phyloP scores from a whole-genome alignment of 495 filamentous ascomycete species.

The Lichina pygmaea region DNA sequence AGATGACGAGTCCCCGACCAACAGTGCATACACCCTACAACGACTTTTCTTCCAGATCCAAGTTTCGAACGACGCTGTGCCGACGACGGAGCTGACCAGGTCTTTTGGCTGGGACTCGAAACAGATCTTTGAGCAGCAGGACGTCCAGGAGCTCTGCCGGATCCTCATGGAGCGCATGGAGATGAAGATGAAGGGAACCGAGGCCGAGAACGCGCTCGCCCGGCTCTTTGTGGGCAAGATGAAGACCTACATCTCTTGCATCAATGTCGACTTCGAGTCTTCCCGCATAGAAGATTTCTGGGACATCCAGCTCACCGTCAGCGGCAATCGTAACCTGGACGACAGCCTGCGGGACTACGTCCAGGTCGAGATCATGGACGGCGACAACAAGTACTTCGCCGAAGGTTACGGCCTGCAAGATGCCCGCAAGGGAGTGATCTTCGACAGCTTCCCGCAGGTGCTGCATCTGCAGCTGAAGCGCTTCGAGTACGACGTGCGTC shows the following conservation, averaged over 20 bases:
- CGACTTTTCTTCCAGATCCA: constrained; percentile 86
- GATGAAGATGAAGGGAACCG: constrained; percentile 90
- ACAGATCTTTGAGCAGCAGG: constrained; percentile 97
- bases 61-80: constrained; percentile 51
- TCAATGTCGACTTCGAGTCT: constrained; percentile 91
- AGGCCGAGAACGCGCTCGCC: constrained; percentile 72
- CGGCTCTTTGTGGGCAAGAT: constrained; percentile 87
- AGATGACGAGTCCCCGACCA: constrained; percentile 46
- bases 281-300: constrained; percentile 91
- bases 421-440: constrained; percentile 91
- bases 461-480: constrained; percentile 89
- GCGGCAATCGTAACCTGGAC: constrained; percentile 71
- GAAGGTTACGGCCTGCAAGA: constrained; percentile 80
- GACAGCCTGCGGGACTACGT: constrained; percentile 94
- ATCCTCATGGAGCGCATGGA: constrained; percentile 95
- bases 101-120: constrained; percentile 97
- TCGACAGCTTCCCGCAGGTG: constrained; percentile 84
- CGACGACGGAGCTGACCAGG: constrained; percentile 73
- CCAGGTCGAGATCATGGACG: constrained; percentile 84
- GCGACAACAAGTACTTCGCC: constrained; percentile 94
- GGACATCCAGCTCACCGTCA: constrained; percentile 95
- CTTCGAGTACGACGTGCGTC: constrained; percentile 90
- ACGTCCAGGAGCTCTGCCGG: constrained; percentile 87
- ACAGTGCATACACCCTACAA: constrained; percentile 85
- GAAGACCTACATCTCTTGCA: constrained; percentile 96